phyloP scores from a whole-genome alignment of 2,329 filamentous ascomycete species.

The Trichoderma asperellum region DNA sequence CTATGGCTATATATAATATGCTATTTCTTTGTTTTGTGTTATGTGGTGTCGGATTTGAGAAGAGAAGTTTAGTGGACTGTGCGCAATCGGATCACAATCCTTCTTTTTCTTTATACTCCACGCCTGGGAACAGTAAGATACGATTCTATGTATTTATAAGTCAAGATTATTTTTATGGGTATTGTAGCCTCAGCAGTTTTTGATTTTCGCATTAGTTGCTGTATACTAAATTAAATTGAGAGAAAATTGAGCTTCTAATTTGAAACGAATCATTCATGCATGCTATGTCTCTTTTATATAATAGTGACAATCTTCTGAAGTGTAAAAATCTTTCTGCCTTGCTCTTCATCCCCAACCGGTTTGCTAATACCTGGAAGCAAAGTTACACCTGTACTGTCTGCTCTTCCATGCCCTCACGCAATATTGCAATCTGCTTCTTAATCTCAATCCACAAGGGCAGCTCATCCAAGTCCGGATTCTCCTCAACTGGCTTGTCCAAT shows the following conservation, averaged over 20 bases:
- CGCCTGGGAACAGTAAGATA: constrained; percentile 10
- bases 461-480: constrained; percentile 51
- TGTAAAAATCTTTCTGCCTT: neutral
- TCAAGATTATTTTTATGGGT: neutral
- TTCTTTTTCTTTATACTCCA: neutral
- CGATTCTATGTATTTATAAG: constrained; percentile 8
- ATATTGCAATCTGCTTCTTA: constrained; percentile 63
- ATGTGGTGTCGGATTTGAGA: neutral
- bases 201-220: neutral
- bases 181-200: neutral
- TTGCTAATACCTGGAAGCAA: neutral
- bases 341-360: neutral
- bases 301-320: neutral
- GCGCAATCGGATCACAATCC: neutral
- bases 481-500: constrained; percentile 34
- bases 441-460: constrained; percentile 64
- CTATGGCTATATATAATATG: neutral
- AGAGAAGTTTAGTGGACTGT: neutral
- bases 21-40: neutral
- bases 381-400: constrained; percentile 25
- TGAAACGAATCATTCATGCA: neutral
- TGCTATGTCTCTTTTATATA: neutral
- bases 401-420: constrained; percentile 62
- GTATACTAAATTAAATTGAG: constrained; percentile 1
- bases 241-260: neutral